These are phyloP conservation scores for Colletotrichum sublineola DNA, from an alignment of 2,329 filamentous ascomycete species.

Conservation along the genomic window DNA sequence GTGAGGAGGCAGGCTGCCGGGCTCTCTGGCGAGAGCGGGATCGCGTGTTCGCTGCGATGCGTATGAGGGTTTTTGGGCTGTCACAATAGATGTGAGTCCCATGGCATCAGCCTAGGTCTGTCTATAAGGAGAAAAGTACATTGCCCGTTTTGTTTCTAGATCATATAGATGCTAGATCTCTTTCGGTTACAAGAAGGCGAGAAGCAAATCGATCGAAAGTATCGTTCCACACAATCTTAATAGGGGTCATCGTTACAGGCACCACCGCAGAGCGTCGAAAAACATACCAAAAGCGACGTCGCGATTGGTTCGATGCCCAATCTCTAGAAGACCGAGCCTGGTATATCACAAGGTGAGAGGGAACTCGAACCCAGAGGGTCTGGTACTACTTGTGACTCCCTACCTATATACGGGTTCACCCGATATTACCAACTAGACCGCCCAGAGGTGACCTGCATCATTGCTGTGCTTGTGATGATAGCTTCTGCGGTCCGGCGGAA, in stretches of 20 bases:
- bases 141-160: background rate
- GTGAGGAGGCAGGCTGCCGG: conserved; percentile 24
- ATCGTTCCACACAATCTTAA: background rate
- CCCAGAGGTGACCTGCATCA: background rate
- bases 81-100: background rate
- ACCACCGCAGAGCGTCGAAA: background rate
- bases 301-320: background rate
- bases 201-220: background rate
- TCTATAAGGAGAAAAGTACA: background rate
- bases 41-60: background rate
- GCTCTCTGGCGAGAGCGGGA: background rate
- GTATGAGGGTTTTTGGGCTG: background rate
- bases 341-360: conserved; percentile 8
- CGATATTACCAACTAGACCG: background rate
- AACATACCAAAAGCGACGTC: background rate
- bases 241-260: background rate
- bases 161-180: background rate
- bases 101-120: background rate
- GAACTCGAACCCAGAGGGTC: background rate
- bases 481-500: background rate
- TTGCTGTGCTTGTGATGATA: conserved; percentile 11
- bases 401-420: too few species aligned
- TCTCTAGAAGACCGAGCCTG: background rate
- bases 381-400: too few species aligned
- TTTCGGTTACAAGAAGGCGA: background rate